Base-by-base conservation (phyloP, 768 basidiomycete species). In the Leccinum pellstonianum region DNA sequence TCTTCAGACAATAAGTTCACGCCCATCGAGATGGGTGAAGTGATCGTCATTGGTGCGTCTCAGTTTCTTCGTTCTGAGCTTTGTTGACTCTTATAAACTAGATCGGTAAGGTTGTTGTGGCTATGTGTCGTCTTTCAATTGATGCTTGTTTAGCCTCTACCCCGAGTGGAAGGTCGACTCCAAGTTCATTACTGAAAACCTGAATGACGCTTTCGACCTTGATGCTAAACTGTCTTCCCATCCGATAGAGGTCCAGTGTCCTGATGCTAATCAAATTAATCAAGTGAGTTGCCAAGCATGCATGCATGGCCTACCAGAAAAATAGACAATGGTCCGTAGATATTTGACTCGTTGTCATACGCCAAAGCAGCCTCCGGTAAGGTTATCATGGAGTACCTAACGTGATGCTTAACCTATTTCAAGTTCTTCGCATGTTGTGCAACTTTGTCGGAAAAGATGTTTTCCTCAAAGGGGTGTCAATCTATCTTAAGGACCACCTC, bases 351-450 rank as follows among this genome's bases (percentile, higher is more conserved):
- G 5, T 77, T 97, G 54, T 92, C 89, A 3, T 96, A 95, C 73
- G 86, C 88, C 46, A 95, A 92, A 74, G 89, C 88, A 55, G 89
- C 85, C 14, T 89, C 88, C 27, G 85, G 88, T 89, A 64, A 35
- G 77, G 66, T 35, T 17, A 50, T 53, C 9, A 11, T 53, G 4
- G 29, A 33, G 29, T 35, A 15, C 14, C 27, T 8, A 8, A 54
- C n/a, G 17, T 21, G 56, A 41, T 3, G 19, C 50, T 38, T 52
- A 25, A 62, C 46, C 5, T n/a, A 41, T 43, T 17, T 17, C 3
- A 69, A 82, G 95, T 97, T n/a, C 83, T 98, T 51, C 90, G 93
- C 68, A 98, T 98, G 95, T 79, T 98, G 57, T 86, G 87, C 21
- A 85, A 85, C 69, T 88, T 90, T 62, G 92, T 95, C 19, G 94